Conservation (phyloP, 352 stramenopile species). For the Plasmopara viticola region DNA sequence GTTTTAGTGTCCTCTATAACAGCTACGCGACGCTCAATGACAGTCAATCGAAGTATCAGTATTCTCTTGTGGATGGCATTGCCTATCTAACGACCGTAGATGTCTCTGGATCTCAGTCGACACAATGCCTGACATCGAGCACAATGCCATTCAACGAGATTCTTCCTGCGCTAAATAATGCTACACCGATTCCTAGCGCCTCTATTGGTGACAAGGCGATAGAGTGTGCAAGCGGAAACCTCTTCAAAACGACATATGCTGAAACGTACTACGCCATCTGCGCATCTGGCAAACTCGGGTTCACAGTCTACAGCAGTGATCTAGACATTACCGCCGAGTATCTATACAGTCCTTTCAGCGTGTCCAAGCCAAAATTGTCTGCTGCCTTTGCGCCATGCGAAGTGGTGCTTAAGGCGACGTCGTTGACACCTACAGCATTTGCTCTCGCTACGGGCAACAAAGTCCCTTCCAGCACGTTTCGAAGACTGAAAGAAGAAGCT, state of each 20-base stretch:
- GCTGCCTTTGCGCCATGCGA: conserved; percentile 7
- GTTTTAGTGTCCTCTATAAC: conserved; percentile 24
- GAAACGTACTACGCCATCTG: conserved; percentile 27
- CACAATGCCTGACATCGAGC: conserved; percentile 18
- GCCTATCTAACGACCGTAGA: conserved; percentile 16
- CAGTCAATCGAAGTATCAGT: neutral
- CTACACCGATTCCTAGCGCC: conserved; percentile 16
- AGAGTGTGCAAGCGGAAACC: conserved; percentile 20
- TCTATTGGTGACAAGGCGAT: conserved; percentile 10
- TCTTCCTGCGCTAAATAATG: conserved; percentile 18
- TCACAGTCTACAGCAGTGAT: conserved; percentile 30
- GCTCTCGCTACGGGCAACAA: conserved; percentile 7
- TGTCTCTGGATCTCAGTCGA: conserved; percentile 1
- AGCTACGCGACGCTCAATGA: conserved; percentile 11
- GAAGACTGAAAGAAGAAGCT: neutral
- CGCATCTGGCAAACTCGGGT: conserved; percentile 12
- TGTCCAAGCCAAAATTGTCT: conserved; percentile 7
- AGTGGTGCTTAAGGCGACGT: conserved; percentile 1
- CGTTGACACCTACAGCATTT: conserved; percentile 16
- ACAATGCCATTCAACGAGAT: conserved; percentile 24
- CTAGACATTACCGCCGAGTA: conserved; percentile 28
- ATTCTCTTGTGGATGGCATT: conserved; percentile 20
- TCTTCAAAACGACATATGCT: conserved; percentile 31
- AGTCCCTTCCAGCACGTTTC: neutral
- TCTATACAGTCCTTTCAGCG: conserved; percentile 6